These are phyloP conservation scores for Drechslerella stenobrocha DNA, from an alignment of 2,329 filamentous ascomycete species.

Conservation along the genomic window DNA sequence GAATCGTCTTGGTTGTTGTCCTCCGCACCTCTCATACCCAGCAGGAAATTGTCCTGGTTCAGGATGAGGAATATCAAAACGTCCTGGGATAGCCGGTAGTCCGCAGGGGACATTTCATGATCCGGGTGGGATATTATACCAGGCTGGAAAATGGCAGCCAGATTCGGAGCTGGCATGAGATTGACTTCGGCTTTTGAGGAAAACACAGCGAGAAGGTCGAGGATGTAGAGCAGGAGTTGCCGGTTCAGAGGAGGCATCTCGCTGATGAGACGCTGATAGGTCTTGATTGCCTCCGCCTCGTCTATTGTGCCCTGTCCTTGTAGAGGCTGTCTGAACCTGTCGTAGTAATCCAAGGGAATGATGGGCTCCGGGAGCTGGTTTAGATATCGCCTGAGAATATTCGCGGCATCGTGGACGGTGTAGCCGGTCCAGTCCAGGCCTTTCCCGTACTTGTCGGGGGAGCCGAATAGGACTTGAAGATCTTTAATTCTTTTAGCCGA, in stretches of 20 bases:
- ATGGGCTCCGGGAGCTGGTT: conserved; percentile 97
- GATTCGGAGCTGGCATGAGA: conserved; percentile 91
- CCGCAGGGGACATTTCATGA: conserved; percentile 92
- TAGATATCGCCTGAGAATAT: conserved; percentile 90
- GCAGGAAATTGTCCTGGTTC: conserved; percentile 96
- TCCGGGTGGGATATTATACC: conserved; percentile 90
- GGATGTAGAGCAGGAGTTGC: conserved; percentile 89
- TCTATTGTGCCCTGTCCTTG: conserved; percentile 69
- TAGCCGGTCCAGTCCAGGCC: conserved; percentile 96
- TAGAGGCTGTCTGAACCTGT: conserved; percentile 83
- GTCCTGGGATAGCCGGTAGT: conserved; percentile 93
- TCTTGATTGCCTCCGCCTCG: conserved; percentile 72
- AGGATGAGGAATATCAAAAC: conserved; percentile 97
- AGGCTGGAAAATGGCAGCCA: conserved; percentile 96
- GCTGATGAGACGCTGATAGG: conserved; percentile 88
- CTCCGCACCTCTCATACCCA: conserved; percentile 92
- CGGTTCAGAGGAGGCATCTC: conserved; percentile 90
- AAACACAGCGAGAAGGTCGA: conserved; percentile 94
- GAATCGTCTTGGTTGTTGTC: conserved; percentile 79
- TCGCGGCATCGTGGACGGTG: conserved; percentile 96
- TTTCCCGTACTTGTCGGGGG: conserved; percentile 92
- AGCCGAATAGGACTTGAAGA: conserved; percentile 86
- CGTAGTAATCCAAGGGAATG: conserved; percentile 89
- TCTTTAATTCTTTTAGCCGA: conserved; percentile 99
- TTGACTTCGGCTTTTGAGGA: conserved; percentile 96